These are phyloP conservation scores for Xylariaceae sp. DNA, from an alignment of 2,329 filamentous ascomycete genomes.

Conservation along the genomic window DNA sequence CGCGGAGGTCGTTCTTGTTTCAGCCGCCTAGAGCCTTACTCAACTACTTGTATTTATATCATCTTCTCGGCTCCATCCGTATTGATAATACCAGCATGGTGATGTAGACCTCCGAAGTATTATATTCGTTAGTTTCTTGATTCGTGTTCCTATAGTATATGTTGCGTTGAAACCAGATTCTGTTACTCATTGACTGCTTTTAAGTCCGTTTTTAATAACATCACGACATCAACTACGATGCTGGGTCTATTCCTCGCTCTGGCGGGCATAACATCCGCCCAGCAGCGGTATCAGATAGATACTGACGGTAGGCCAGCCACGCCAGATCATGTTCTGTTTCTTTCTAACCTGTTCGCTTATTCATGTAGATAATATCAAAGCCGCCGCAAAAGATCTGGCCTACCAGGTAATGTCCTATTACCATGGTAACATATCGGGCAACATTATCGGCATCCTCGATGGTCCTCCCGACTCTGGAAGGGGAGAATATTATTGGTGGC, in stretches of 20 bases:
- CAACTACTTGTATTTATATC: no score
- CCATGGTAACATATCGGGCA: conserved; percentile 32
- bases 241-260: conserved; percentile 7
- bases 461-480: conserved; percentile 31
- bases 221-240: conserved; percentile 11
- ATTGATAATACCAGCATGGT: no score
- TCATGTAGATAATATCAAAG: conserved; percentile 51
- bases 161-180: no score
- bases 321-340: neutral
- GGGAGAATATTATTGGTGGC: conserved; percentile 35
- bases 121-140: no score
- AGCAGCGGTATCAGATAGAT: conserved; percentile 21
- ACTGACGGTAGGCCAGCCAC: conserved; percentile 18
- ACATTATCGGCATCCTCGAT: conserved; percentile 32
- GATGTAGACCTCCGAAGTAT: no score
- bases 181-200: no score
- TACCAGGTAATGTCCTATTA: conserved; percentile 33
- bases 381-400: conserved; percentile 30
- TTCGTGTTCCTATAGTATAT: no score
- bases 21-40: no score
- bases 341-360: conserved; percentile 8
- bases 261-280: conserved; percentile 13
- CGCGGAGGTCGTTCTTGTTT: no score
- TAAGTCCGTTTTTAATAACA: neutral
- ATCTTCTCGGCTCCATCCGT: no score